Evolutionary conservation across 2,329 filamentous ascomycete species (phyloP).

Genomic region (Alternaria brassicicola): DNA sequence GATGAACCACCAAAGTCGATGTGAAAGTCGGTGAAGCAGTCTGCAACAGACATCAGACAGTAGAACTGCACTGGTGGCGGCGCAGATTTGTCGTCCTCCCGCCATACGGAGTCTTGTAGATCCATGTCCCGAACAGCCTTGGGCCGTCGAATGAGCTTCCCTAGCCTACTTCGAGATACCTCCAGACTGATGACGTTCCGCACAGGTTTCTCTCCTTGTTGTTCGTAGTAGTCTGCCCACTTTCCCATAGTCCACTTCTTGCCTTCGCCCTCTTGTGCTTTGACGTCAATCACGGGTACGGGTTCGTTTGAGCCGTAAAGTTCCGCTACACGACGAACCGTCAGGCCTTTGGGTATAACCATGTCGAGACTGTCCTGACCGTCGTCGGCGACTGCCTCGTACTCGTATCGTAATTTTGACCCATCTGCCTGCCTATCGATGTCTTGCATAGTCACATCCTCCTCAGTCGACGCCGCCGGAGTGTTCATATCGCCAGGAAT

Average conservation of each 20-base stretch:
- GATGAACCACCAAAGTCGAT: slow-evolving; percentile 75
- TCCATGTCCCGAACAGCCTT: slow-evolving; percentile 69
- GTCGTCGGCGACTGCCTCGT: slow-evolving; percentile 60
- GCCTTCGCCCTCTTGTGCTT: slow-evolving; percentile 69
- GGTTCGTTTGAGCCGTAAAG: slow-evolving; percentile 67
- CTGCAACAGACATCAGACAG: slow-evolving; percentile 72
- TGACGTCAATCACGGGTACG: slow-evolving; percentile 72
- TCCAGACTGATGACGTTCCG: slow-evolving; percentile 74
- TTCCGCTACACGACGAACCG: slow-evolving; percentile 67
- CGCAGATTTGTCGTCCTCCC: slow-evolving; percentile 60
- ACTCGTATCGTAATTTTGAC: slow-evolving; percentile 51
- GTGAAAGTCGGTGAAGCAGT: slow-evolving; percentile 75
- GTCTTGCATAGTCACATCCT: slow-evolving; percentile 22
- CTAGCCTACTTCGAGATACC: slow-evolving; percentile 68
- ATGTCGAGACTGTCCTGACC: slow-evolving; percentile 71
- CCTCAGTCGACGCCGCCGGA: slow-evolving; percentile 33
- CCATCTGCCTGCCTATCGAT: slow-evolving; percentile 23
- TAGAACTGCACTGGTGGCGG: slow-evolving; percentile 71
- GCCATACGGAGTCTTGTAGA: slow-evolving; percentile 63
- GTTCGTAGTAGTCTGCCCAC: slow-evolving; percentile 72
- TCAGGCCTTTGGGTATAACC: slow-evolving; percentile 69
- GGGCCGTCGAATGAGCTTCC: slow-evolving; percentile 66
- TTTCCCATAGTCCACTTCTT: slow-evolving; percentile 69
- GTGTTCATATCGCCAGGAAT: slow-evolving; percentile 68
- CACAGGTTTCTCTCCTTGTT: slow-evolving; percentile 65